Base-by-base conservation (phyloP, 345 rosid genomes). In the Arabis alpina region DNA sequence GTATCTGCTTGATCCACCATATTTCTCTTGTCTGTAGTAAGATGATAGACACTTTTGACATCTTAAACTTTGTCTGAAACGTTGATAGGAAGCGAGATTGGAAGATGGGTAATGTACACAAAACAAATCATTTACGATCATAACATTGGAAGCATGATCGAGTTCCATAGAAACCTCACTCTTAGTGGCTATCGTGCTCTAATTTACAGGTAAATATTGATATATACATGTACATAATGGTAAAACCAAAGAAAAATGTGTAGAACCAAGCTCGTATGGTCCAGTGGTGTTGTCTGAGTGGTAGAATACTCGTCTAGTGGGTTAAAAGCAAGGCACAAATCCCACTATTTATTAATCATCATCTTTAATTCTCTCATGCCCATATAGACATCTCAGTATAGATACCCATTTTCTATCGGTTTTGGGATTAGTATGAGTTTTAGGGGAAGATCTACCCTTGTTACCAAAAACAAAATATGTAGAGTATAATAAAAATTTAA, bases 61-160 rank as follows among this genome's bases (percentile, higher is more conserved):
- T 45, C 4, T 51, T 66, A 43, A 15, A 27, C 42, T 50, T 30
- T 64, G 4, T 30, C 23, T 52, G 9, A 10, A 61, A 61, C 42
- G 39, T 70, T 23, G 3, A 55, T 42, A 93, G 96, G 78, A 49
- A 78, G 64, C 10, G 16, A 71, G 74, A 76, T 77, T 7, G 92
- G 90, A 13, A 7, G 14, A 13, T 93, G 94, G 92, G 62, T 61
- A 16, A 16, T 88, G 24, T 87, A 91, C 40, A 73, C 96, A 0
- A 61, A 37, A 80, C 71, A 80, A 19, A 54, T 93, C 61, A 0
- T 0, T 2, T 91, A 72, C 71, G 0, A 0, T 10, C 84, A 80
- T 69, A 85, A 85, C 57, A 76, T 81, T 32, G 94, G 96, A 50
- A 93, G 97, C 85, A 91, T 93, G 98, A 86, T 93, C 54, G 73